Conservation (phyloP, 116 monocot species). For the Phalaenopsis hybrid region DNA sequence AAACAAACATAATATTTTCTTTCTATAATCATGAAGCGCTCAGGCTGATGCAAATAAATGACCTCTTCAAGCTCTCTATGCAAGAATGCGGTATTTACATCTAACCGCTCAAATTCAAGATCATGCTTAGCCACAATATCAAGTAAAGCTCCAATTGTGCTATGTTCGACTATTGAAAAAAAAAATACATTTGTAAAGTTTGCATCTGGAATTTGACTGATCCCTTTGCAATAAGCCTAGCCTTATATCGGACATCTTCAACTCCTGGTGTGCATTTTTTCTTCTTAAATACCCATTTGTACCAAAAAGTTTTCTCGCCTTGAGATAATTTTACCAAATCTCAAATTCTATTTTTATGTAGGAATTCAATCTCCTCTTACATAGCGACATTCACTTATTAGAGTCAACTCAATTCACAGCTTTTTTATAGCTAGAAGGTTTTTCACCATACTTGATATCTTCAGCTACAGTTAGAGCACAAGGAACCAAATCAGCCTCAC, state of each 20-base stretch:
- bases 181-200: neutral
- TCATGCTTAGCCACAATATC: conserved; percentile 1
- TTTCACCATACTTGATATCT: neutral
- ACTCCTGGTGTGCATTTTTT: neutral
- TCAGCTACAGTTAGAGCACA: conserved; percentile 6
- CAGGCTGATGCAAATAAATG: neutral
- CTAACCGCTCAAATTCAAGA: conserved; percentile 3
- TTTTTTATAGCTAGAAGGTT: neutral
- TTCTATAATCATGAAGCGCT: no score
- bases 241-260: neutral
- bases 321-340: neutral
- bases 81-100: neutral
- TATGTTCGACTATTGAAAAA: conserved; percentile 3
- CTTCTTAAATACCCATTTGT: neutral
- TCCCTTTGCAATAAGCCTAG: neutral
- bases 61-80: conserved; percentile 5
- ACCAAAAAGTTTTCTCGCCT: neutral
- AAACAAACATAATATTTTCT: no score
- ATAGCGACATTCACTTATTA: neutral
- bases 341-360: neutral
- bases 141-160: neutral
- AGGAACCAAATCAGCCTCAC: neutral
- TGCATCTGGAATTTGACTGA: neutral
- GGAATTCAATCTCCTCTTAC: neutral
- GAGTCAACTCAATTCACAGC: neutral